These are phyloP conservation scores for Talaromyces sp. DNA, from an alignment of 2,329 filamentous ascomycete genomes.

Conservation along the genomic window DNA sequence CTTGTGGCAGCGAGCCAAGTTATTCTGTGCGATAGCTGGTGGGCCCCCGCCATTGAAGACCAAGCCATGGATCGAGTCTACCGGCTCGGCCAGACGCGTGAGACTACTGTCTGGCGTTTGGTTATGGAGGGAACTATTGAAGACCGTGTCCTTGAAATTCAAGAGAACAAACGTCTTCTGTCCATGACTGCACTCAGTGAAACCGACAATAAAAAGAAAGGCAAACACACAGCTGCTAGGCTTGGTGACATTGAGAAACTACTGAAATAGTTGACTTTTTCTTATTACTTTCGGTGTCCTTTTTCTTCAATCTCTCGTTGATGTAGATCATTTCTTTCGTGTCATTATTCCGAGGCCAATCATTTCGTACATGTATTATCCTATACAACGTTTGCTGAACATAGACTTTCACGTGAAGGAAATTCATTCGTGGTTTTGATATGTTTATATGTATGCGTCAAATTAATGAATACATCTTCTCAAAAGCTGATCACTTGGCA, in stretches of 20 bases:
- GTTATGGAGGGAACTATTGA: slow-evolving; percentile 78
- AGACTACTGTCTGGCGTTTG: slow-evolving; percentile 73
- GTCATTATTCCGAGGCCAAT: not conserved
- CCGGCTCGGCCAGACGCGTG: slow-evolving; percentile 71
- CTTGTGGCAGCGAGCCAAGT: slow-evolving; percentile 82
- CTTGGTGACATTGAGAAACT: slow-evolving; percentile 44
- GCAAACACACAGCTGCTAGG: slow-evolving; percentile 48
- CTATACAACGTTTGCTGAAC: not conserved
- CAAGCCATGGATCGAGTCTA: slow-evolving; percentile 87
- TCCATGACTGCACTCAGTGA: slow-evolving; percentile 77
- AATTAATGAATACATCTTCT: not conserved
- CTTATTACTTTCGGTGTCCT: not conserved
- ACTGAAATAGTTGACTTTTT: not conserved
- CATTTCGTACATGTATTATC: not conserved
- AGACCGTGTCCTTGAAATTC: slow-evolving; percentile 71
- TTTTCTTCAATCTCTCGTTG: not conserved
- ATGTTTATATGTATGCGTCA: not conserved
- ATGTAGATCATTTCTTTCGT: not conserved
- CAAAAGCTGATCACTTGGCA: slow-evolving; percentile 30
- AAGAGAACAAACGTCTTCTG: slow-evolving; percentile 70
- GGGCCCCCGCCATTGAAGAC: slow-evolving; percentile 88
- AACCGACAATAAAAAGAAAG: slow-evolving; percentile 52
- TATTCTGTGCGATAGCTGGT: slow-evolving; percentile 80
- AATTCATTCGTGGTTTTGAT: not conserved
- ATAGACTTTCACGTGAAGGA: not conserved